Base-by-base conservation (phyloP, 768 basidiomycete species). In the Boletus eberwhitei region DNA sequence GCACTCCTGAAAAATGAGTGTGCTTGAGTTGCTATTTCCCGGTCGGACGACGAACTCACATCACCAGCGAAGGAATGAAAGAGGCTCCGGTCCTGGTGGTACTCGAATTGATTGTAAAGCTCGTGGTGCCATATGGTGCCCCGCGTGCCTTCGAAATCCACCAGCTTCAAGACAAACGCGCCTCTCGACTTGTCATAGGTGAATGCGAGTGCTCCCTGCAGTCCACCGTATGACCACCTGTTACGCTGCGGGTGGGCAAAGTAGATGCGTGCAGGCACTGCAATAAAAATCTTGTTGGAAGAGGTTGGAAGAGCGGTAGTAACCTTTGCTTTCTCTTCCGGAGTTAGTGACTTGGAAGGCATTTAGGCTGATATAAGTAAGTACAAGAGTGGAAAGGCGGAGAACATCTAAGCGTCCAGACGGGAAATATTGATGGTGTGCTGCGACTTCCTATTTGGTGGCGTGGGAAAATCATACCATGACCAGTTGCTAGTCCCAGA, bases 71-170 rank as follows among this genome's bases (percentile, higher is more conserved):
- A 98, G 1, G 93, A 86, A 73, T 96, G 91, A 65, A 98, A 97
- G 80, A 87, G 95, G 2, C 87, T 80, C 56, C 93, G 77, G 67
- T 98, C 96, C 64, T 88, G 80, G 64, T 82, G 75, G 67, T 93
- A 92, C 53, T 89, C 83, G 59, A 96, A 81, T 32, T 84, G 85
- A 24, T 87, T 78, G 62, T 93, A 96, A 5, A 98, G 72, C 69
- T 96, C 93, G 60, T 97, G 91, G 54, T 93, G 85, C 96, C 96
- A 99, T 40, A 93, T 83, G 21, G 94, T 81, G 5, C 93, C 93
- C 50, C 93, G 74, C 4, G 90, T 91, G 19, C 93, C 90, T 59
- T 78, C 73, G 17, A 97, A 65, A 71, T 98, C 96, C 3, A 98
- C 88, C 48, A 98, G 75, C 69, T 83, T 84, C 65, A 97, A 83